Base-by-base conservation (phyloP, 768 basidiomycete species). In the Mycena rebaudengoi region DNA sequence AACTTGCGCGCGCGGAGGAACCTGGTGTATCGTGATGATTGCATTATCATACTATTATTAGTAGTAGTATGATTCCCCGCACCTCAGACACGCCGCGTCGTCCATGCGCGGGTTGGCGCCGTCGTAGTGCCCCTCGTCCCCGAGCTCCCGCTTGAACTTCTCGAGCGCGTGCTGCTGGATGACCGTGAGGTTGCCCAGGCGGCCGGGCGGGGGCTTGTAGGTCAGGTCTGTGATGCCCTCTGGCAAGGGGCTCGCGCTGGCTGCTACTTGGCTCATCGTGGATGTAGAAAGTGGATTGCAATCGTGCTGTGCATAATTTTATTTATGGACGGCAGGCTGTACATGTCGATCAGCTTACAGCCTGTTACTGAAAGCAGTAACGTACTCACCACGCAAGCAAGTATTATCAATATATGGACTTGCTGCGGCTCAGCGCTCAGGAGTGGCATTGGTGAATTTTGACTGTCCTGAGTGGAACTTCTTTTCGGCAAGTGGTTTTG, bases 1-100 rank as follows among this genome's bases (percentile, higher is more conserved):
- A 98, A 99, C 78, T 92, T 96, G 68, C 98, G 85, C 7, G 97
- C 98, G 33, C 98, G 86, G 63, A 98, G 80, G 80, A 97, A 99
- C 72, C 96, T 94, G 64, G 5, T n/a, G 26, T 16, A 21, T n/a
- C n/a, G n/a, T n/a, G 7, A 45, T n/a, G n/a, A n/a, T 55, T 29
- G 45, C 40, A 18, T 20, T 29, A 35, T 7, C 21, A 18, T n/a
- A 25, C n/a, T n/a, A n/a, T n/a, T n/a, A n/a, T n/a, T n/a, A n/a
- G n/a, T 10, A 28, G 45, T 25, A 12, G 21, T 10, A n/a, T n/a
- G n/a, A n/a, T 43, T 30, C 7, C 25, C 75, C 83, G 23, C 59
- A 89, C 88, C 90, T 83, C 67, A 94, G 79, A 46, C 95, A 80
- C 54, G 81, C 82, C 7, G 89, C 81, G 76, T 94, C 91, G 70